Conservation (phyloP, 2,329 filamentous ascomycete genomes). For the Eutypa lata region DNA sequence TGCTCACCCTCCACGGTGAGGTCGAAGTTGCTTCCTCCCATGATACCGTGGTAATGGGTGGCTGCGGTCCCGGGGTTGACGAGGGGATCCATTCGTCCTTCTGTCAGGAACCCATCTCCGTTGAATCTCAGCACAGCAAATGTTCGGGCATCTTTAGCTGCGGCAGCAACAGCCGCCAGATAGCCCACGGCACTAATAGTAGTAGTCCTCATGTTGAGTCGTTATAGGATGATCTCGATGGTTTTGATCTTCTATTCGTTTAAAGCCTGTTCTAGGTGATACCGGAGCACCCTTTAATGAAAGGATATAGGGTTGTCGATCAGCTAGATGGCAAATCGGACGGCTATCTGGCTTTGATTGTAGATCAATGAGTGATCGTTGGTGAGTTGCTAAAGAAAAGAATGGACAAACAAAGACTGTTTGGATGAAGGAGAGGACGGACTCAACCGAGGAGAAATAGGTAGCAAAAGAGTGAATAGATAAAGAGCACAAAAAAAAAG, state of each 20-base stretch:
- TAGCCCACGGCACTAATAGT: slow-evolving; percentile 17
- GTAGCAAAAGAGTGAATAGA: slow-evolving; percentile 18
- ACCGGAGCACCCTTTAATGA: slow-evolving; percentile 13
- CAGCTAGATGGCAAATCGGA: background rate
- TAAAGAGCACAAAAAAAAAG: too few species aligned
- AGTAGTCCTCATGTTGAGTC: slow-evolving; percentile 20
- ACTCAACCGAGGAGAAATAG: slow-evolving; percentile 22
- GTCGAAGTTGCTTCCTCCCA: slow-evolving; percentile 68
- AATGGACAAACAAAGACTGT: slow-evolving; percentile 24
- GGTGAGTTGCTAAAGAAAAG: slow-evolving; percentile 18
- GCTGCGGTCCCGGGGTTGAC: slow-evolving; percentile 57
- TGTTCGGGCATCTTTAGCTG: slow-evolving; percentile 44
- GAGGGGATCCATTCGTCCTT: slow-evolving; percentile 65
- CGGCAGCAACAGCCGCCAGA: slow-evolving; percentile 37
- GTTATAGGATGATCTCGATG: background rate
- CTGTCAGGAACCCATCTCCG: slow-evolving; percentile 58
- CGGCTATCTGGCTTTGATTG: background rate
- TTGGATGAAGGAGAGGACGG: slow-evolving; percentile 20
- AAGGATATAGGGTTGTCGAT: background rate
- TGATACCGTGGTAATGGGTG: slow-evolving; percentile 66
- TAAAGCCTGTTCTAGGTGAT: slow-evolving; percentile 16
- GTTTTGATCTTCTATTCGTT: slow-evolving; percentile 11
- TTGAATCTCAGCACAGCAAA: slow-evolving; percentile 71
- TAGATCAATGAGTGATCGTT: slow-evolving; percentile 2
- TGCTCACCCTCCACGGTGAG: slow-evolving; percentile 59